Base-by-base conservation (phyloP, 1,284 basidiomycete genomes). In the Xerocomus nothofagi region DNA sequence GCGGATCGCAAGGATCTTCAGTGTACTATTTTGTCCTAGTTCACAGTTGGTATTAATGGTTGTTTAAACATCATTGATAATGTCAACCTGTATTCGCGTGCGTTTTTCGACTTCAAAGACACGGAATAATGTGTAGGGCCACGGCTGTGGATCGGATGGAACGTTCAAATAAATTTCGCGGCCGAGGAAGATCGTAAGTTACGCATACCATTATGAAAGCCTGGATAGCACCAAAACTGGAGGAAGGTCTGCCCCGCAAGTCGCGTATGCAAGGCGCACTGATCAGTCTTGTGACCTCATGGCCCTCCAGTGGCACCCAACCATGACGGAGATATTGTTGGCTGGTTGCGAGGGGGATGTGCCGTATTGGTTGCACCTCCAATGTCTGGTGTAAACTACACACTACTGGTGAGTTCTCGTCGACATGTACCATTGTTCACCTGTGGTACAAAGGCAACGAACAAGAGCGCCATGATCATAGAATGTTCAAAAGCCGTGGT, bases 31-130 rank as follows among this genome's bases (percentile, higher is more conserved):
- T 59, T 52, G 17, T 29, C 50, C 36, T 69, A 58, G 53, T 57
- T 55, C 54, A 46, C 55, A 54, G 33, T 51, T 45, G 53, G 51
- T 65, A 67, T 57, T 70, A 64, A 70, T 67, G n/a, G 58, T 57
- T 69, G 57, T 65, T 60, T 66, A 67, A 50, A 46, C 60, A 51
- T 62, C 55, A 57, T 60, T 71, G 70, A 68, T 71, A 71, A 68
- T 71, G 43, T 46, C 39, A 52, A 47, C 31, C 30, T 65, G 59
- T 67, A 70, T 37, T 54, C 42, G 54, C 39, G 18, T 38, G 39
- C 36, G 15, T 33, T 18, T 18, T 29, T 34, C 23, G 17, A 39
- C 26, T 18, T 36, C 7, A 18, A 31, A 38, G 20, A 38, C 38
- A n/a, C 17, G 29, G 24, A 12, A 30, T 11, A 14, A 41, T 14